Base-by-base conservation (phyloP, 805 yeast species). In the Tetrapisispora arboricola region DNA sequence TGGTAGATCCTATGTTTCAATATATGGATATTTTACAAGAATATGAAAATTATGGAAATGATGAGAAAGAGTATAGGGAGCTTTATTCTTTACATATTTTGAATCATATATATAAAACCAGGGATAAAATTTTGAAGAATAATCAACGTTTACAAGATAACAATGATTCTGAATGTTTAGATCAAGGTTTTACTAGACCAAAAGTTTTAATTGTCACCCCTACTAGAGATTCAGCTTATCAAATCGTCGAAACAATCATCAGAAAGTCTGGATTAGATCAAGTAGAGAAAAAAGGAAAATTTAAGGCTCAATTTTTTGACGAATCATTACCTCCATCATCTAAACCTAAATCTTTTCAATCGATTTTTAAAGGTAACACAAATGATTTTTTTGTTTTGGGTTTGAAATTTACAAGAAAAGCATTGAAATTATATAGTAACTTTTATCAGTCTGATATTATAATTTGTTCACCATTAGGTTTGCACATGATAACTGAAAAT, bases 111-210 rank as follows among this genome's bases (percentile, higher is more conserved):
- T 75, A 68, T 63, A 87, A 88, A 61, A 85, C 96, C 0, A 73
- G 96, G 54, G 96, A 87, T 60, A 65, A 78, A n/a, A 73, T 90
- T 15, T 51, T 90, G 50, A 83, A 82, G 56, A 80, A 92, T 63
- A 86, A 80, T 49, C 72, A 74, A 38, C 76, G 75, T 49, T 36
- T 66, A n/a, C 64, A 61, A 40, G 59, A 70, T 41, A 55, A 65
- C 43, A 65, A 66, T 20, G 75, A 70, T 38, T 74, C 74, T 11
- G 94, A 85, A 51, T 70, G 72, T 48, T 67, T 94, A 42, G 98
- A 92, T 58, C 97, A 92, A 61, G 97, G 98, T 22, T 92, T 86
- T 58, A 88, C 96, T 0, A 72, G 97, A 46, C 95, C 98, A 1
- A 88, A 87, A 54, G 87, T 82, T 1, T 64, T 92, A 42, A 75